Conservation (phyloP, 1,284 basidiomycete species). For the Testicularia cyperi region DNA sequence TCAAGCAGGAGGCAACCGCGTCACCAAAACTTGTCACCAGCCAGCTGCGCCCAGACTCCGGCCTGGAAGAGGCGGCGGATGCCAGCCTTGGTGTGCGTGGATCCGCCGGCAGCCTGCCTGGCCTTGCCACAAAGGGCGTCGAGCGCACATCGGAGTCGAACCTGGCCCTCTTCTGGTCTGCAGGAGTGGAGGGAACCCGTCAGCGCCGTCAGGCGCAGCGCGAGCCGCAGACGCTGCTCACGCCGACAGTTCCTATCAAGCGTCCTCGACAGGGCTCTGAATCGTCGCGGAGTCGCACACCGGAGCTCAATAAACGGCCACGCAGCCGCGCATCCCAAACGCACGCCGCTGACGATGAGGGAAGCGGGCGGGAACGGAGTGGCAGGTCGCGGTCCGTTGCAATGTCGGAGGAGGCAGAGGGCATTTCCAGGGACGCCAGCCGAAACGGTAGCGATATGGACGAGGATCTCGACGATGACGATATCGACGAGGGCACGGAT, state of each 20-base stretch:
- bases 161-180: constrained; percentile 57
- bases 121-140: constrained; percentile 53
- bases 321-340: constrained; percentile 8
- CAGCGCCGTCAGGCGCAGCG: constrained; percentile 46
- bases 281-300: constrained; percentile 32
- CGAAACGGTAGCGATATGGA: constrained; percentile 25
- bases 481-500: too few species aligned
- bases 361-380: constrained; percentile 18
- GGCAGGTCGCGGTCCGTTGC: constrained; percentile 19
- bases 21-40: constrained; percentile 16
- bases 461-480: constrained; percentile 16
- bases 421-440: constrained; percentile 13
- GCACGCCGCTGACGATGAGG: constrained; percentile 16
- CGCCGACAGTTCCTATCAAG: constrained; percentile 16
- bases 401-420: constrained; percentile 12
- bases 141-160: constrained; percentile 58
- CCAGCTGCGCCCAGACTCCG: too few species aligned
- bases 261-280: constrained; percentile 21
- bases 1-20: constrained; percentile 6
- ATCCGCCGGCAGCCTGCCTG: constrained; percentile 23
- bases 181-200: constrained; percentile 50
- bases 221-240: constrained; percentile 30
- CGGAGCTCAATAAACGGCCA: constrained; percentile 26
- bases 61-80: too few species aligned
- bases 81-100: too few species aligned